These are phyloP conservation scores for Phialophora macrospora DNA, from an alignment of 2,329 filamentous ascomycete species.

Conservation along the genomic window DNA sequence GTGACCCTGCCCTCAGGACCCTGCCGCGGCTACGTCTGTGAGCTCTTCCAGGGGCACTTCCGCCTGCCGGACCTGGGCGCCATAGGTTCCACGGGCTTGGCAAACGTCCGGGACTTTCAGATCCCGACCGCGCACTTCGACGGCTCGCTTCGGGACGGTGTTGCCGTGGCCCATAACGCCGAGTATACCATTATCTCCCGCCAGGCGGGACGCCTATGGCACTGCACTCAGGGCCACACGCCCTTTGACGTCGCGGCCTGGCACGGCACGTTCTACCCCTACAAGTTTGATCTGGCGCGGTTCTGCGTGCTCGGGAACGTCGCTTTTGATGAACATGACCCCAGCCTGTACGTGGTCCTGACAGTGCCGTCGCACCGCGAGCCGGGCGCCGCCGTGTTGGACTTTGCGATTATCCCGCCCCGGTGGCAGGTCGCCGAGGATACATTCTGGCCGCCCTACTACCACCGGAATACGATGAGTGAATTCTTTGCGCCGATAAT, in stretches of 20 bases:
- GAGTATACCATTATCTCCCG: conserved; percentile 63
- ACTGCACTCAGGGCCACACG: conserved; percentile 65
- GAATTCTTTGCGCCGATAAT: conserved; percentile 40
- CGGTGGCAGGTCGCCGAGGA: conserved; percentile 48
- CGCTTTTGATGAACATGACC: conserved; percentile 50
- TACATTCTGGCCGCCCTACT: conserved; percentile 51
- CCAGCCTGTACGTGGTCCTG: conserved; percentile 49
- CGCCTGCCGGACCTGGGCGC: conserved; percentile 70
- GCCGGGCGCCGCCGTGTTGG: conserved; percentile 43
- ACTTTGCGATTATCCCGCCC: conserved; percentile 49
- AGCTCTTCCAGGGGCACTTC: conserved; percentile 69
- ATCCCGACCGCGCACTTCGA: conserved; percentile 64
- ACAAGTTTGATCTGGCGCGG: conserved; percentile 51
- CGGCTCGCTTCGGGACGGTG: conserved; percentile 47
- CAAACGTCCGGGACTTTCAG: conserved; percentile 69
- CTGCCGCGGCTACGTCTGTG: conserved; percentile 68
- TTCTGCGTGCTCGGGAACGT: conserved; percentile 49
- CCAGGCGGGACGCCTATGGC: conserved; percentile 65
- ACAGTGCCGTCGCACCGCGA: conserved; percentile 45
- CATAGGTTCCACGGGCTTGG: conserved; percentile 68
- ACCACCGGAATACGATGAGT: conserved; percentile 49
- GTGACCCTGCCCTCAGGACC: conserved; percentile 63
- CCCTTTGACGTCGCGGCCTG: conserved; percentile 75
- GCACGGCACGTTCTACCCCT: conserved; percentile 67
- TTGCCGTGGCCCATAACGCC: conserved; percentile 42